Evolutionary conservation across 176 grass and related monocot genomes (phyloP).

Genomic region (Panicum miliaceum): DNA sequence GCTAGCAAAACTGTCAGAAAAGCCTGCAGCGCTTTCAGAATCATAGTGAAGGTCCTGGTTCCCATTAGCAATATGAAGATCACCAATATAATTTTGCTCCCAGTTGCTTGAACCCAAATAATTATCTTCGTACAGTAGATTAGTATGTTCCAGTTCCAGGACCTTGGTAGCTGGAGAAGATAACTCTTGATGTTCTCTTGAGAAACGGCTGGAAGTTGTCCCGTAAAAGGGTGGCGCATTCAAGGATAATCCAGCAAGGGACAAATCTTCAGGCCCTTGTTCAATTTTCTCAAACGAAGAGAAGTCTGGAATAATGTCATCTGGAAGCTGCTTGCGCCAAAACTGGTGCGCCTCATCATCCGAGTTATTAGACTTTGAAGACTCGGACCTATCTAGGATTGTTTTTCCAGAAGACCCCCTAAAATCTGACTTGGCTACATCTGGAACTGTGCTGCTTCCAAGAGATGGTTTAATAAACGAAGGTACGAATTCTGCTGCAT

Average conservation of each 20-base stretch:
- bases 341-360: constrained; percentile 90
- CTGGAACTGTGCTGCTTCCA: constrained; percentile 47
- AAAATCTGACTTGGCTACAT: constrained; percentile 62
- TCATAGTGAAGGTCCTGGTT: constrained; percentile 58
- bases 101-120: constrained; percentile 68
- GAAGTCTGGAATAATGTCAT: constrained; percentile 97
- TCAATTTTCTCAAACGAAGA: constrained; percentile 68
- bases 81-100: constrained; percentile 51
- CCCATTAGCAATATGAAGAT: constrained; percentile 55
- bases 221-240: constrained; percentile 64
- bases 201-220: constrained; percentile 48
- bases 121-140: constrained; percentile 60
- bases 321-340: constrained; percentile 90
- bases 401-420: constrained; percentile 57
- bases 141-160: constrained; percentile 48
- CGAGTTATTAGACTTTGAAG: constrained; percentile 86
- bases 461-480: constrained; percentile 65
- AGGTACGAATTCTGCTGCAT: constrained; percentile 93
- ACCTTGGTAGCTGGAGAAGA: constrained; percentile 52
- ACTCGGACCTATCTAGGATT: constrained; percentile 73
- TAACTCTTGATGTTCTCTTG: constrained; percentile 50
- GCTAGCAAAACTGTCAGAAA: constrained; percentile 54
- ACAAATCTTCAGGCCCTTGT: constrained; percentile 60
- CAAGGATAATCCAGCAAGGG: constrained; percentile 78
- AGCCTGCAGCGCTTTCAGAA: constrained; percentile 51